Base-by-base conservation (phyloP, 305 asterid species). In the Fraxinus velutina region DNA sequence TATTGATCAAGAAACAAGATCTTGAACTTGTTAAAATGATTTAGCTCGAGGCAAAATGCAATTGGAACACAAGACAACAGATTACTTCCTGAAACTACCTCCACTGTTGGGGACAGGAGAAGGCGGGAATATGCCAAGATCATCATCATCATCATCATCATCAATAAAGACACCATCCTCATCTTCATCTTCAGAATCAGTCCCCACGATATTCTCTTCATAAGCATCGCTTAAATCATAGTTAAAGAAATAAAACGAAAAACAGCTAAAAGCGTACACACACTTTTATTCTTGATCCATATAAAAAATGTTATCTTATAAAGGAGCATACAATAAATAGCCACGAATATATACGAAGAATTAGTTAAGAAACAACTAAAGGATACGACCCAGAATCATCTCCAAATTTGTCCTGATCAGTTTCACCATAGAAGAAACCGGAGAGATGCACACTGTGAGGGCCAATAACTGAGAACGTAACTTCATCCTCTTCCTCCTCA, bases 401-500 rank as follows among this genome's bases (percentile, higher is more conserved):
- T 74, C 62, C 93, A 10, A 72, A 27, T 52, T 71, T 5, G 66
- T 79, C 88, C 78, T 79, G 83, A 70, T 89, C 90, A 15, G 73
- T 50, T 17, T 86, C 94, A 36, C 92, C 90, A 52, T 83, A 90
- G 86, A 90, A 95, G 89, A 92, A 93, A 70, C 99, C 98, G 76
- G 97, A 90, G 22, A 95, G 93, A 87, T 95, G 96, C 82, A 95
- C 91, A 19, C 86, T 87, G 80, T 90, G 89, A 77, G 91, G 82
- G 70, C 99, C 99, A 79, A 83, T n/a, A 73, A 92, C 89, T 0
- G 93, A 87, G 84, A 95, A 92, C 7, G 88, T 86, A 60, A 93
- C 98, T n/a, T 92, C 92, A 22, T 92, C 93, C 0, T 92, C 97
- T 83, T 94, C 99, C 85, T 92, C 97, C 17, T 44, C 55, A 39